Evolutionary conservation across 2,329 filamentous ascomycete genomes (phyloP).

Genomic region (Aurifilum marmelostoma): DNA sequence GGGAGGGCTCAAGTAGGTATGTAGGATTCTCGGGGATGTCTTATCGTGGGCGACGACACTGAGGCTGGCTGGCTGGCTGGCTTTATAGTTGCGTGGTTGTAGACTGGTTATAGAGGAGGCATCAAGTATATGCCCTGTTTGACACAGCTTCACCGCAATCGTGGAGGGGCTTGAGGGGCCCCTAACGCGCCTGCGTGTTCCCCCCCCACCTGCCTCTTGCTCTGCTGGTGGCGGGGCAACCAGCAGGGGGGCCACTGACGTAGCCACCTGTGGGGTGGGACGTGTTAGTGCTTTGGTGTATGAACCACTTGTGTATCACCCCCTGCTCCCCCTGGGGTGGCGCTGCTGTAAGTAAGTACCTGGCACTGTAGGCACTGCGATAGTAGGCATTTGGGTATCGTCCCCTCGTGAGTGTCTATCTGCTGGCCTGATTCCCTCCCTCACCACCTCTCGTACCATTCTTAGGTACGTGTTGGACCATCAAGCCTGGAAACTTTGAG

Average conservation of each 20-base stretch:
- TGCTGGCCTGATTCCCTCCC: too few species aligned
- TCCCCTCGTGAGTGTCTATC: too few species aligned
- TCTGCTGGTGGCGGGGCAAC: not conserved
- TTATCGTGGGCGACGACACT: too few species aligned
- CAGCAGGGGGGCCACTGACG: not conserved
- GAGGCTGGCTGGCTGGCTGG: not conserved
- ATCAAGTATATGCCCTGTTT: not conserved
- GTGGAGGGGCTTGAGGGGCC: conserved; percentile 1
- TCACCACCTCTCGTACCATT: too few species aligned
- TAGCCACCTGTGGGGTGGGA: not conserved
- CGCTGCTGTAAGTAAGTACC: not conserved
- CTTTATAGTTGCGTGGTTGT: too few species aligned
- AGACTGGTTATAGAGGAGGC: not conserved
- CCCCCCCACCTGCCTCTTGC: not conserved
- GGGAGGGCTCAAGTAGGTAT: not conserved
- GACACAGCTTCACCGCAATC: not conserved
- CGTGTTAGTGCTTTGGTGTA: too few species aligned
- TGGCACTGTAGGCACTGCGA: too few species aligned
- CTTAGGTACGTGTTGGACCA: too few species aligned
- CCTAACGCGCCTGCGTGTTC: not conserved
- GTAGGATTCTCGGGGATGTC: not conserved
- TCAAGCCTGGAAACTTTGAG: too few species aligned
- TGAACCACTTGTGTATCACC: not conserved
- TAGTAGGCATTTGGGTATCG: too few species aligned
- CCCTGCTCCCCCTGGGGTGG: too few species aligned